Evolutionary conservation across 768 basidiomycete species (phyloP), one percentile per base, ranked within the genome.

Genomic region (Leccinum aurantiacum): DNA sequence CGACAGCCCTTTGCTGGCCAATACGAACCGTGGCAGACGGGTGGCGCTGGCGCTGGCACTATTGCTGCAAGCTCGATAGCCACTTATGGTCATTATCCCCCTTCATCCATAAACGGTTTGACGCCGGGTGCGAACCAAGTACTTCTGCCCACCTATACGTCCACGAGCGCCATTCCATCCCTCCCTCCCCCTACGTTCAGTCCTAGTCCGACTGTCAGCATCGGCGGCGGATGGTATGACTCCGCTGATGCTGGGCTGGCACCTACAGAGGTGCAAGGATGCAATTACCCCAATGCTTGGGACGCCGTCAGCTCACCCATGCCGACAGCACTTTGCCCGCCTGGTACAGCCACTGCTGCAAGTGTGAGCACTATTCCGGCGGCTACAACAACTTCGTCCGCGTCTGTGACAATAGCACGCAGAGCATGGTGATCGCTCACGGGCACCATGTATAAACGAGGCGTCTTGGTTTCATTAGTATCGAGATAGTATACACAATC

Each of bases 11-110:
- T 88, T 63, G 69, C 80, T 68, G 84, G 84, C 29, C 77, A 73
- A 31, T 84, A 85, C 67, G 77, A 80, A 35, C 67, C 85, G 8
- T 88, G 87, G 75, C 88, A 89, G 67, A 91, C 90, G 7, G 90
- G 90, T 66, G 85, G 76, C 67, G 77, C 69, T 67, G 87, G 77
- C 64, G 87, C 74, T 56, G 80, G 75, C 56, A 82, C 74, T 59
- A 81, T 80, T 67, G 77, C 68, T 44, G 77, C 77, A 57, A 75
- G 70, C 63, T 81, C 64, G 62, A 69, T 76, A 14, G 68, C 77
- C 3, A 67, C 70, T 17, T 84, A 82, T 67, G 65, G 69, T 61
- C 78, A 76, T 1, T 89, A 84, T 78, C 86, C 86, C 2, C 84
- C 84, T 35, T 64, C 80, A 3, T 76, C 79, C 4, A 73, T 89